A percentile compares a stretch with the other conserved stretches of the same genome.
These are phyloP conservation scores for Ramularia endophylla DNA, from an alignment of 2,329 filamentous ascomycete species.

Conservation along the genomic window DNA sequence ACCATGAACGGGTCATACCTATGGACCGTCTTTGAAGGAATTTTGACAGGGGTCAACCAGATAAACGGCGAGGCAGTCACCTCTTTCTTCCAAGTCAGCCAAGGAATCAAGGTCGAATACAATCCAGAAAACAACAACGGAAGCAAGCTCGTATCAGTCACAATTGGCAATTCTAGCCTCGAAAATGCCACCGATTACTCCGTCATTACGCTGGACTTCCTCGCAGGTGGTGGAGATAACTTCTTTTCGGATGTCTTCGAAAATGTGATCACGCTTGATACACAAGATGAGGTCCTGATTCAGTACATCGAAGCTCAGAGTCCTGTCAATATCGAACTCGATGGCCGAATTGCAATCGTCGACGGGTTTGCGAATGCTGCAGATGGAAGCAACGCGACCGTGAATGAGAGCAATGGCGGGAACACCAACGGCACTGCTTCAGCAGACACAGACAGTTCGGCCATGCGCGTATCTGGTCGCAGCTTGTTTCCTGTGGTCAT, in stretches of 20 bases:
- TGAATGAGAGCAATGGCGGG: too few species aligned
- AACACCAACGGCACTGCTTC: too few species aligned
- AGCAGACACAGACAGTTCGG: too few species aligned
- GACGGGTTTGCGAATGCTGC: constrained; percentile 10
- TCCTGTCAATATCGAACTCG: constrained; percentile 47
- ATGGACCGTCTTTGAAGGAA: constrained; percentile 55
- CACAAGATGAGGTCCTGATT: constrained; percentile 50
- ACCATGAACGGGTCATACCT: constrained; percentile 48
- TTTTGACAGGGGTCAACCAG: constrained; percentile 50
- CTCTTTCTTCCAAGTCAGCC: constrained; percentile 57
- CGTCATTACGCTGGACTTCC: constrained; percentile 57
- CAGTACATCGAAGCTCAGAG: constrained; percentile 45
- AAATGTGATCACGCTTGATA: constrained; percentile 46
- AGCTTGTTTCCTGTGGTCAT: too few species aligned
- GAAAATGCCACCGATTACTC: constrained; percentile 47
- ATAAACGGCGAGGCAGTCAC: constrained; percentile 49
- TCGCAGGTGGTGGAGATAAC: constrained; percentile 59
- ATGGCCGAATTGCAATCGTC: constrained; percentile 41
- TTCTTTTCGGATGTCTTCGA: constrained; percentile 40
- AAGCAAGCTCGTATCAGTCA: constrained; percentile 48
- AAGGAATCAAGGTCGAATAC: constrained; percentile 52
- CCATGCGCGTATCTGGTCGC: too few species aligned
- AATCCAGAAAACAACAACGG: constrained; percentile 48
- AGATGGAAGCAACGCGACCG: constrained; percentile 3
- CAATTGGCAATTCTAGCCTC: constrained; percentile 45